Evolutionary conservation across 2,329 filamentous ascomycete species (phyloP).

Genomic region (Ceratocystis colombiana): DNA sequence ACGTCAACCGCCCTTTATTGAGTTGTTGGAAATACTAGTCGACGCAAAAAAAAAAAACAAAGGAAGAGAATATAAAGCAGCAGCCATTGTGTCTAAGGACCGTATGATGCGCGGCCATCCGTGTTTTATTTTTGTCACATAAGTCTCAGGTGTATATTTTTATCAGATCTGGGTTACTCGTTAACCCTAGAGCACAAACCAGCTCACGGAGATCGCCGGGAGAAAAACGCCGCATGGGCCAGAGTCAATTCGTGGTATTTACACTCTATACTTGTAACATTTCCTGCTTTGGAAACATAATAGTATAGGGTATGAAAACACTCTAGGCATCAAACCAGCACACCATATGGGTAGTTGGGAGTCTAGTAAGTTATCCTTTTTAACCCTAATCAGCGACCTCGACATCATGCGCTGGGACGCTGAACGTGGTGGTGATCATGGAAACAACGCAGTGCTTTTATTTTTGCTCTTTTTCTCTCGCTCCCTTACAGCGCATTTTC

Average conservation of each 20-base stretch:
- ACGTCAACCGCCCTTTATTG: neutral
- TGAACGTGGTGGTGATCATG: neutral
- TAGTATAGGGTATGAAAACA: too few relatives aligned
- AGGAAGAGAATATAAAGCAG: slow-evolving; percentile 6
- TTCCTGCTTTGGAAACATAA: too few relatives aligned
- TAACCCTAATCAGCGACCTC: neutral
- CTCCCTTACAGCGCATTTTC: too few relatives aligned
- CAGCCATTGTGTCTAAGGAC: neutral
- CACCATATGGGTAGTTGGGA: too few relatives aligned
- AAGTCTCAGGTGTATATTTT: slow-evolving; percentile 6
- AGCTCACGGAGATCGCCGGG: slow-evolving; percentile 15
- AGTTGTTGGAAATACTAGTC: neutral
- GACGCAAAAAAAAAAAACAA: neutral
- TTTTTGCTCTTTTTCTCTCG: slow-evolving; percentile 1
- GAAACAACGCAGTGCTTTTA: neutral
- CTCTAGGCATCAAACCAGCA: too few relatives aligned
- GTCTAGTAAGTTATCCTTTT: too few relatives aligned
- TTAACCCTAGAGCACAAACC: slow-evolving; percentile 14
- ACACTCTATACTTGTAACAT: neutral
- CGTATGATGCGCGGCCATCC: neutral
- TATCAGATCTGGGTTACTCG: slow-evolving; percentile 11
- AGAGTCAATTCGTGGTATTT: neutral
- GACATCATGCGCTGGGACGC: neutral
- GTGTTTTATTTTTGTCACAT: slow-evolving; percentile 13
- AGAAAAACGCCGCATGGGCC: slow-evolving; percentile 5